Evolutionary conservation across 2,329 filamentous ascomycete species (phyloP).

Genomic region (Trichoderma cornu-damae): DNA sequence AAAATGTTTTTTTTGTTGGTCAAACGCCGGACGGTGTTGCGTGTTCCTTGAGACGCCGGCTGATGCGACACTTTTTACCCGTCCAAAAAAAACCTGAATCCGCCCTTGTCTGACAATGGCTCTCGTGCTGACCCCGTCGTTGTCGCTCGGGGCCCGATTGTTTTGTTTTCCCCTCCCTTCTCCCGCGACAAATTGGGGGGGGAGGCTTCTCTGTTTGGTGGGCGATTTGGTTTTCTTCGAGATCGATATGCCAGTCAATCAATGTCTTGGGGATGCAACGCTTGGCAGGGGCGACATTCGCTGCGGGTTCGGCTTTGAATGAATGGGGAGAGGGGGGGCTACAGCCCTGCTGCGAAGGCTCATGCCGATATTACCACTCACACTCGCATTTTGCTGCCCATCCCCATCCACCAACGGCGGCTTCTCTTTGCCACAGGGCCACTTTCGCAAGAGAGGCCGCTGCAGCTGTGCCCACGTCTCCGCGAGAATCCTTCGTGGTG

Average conservation of each 20-base stretch:
- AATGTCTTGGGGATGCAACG: slow-evolving; percentile 8
- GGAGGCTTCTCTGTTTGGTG: background rate
- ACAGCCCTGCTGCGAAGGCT: background rate
- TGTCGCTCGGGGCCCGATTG: background rate
- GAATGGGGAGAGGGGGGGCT: no score
- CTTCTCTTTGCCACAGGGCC: background rate
- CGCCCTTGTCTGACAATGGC: background rate
- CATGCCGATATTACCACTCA: slow-evolving; percentile 2
- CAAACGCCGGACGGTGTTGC: background rate
- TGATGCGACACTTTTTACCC: background rate
- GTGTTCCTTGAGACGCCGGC: background rate
- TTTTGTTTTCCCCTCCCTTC: background rate
- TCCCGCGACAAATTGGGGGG: background rate
- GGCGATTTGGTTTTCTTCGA: background rate
- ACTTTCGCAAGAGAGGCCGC: background rate
- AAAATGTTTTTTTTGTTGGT: background rate
- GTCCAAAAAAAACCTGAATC: background rate
- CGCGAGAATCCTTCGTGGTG: background rate
- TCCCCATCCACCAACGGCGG: background rate
- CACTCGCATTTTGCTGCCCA: no score
- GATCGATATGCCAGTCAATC: slow-evolving; percentile 15
- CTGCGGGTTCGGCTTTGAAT: slow-evolving; percentile 8
- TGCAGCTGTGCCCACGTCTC: background rate
- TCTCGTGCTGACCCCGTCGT: background rate
- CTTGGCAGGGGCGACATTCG: background rate